Conservation (phyloP, 2,329 filamentous ascomycete species). For the Arthrobotrys sphaeroides region DNA sequence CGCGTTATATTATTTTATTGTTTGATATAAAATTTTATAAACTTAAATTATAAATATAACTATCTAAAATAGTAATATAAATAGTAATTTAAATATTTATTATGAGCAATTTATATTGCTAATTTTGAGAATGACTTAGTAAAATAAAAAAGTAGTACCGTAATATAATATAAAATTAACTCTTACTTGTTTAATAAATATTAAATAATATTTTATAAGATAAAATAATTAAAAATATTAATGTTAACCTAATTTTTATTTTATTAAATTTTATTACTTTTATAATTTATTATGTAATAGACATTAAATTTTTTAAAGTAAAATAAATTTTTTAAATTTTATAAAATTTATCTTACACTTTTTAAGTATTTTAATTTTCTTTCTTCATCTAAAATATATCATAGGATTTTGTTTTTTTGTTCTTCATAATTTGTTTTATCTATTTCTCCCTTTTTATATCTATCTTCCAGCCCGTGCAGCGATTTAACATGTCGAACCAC, state of each 20-base stretch:
- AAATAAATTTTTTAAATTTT: slow-evolving; percentile 6
- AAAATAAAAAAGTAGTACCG: slow-evolving; percentile 59
- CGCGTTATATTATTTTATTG: slow-evolving; percentile 33
- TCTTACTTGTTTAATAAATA: slow-evolving; percentile 4
- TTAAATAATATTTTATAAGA: slow-evolving; percentile 10
- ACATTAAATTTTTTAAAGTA: slow-evolving; percentile 23
- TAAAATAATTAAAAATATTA: slow-evolving; percentile 19
- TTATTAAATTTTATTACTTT: slow-evolving; percentile 30
- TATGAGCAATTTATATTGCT: slow-evolving; percentile 59
- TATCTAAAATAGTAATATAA: slow-evolving; percentile 61
- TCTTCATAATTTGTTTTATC: slow-evolving; percentile 2
- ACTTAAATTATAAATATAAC: slow-evolving; percentile 44
- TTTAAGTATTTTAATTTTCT: background rate
- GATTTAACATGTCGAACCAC: slow-evolving; percentile 19
- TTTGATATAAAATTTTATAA: slow-evolving; percentile 25
- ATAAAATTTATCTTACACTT: slow-evolving; percentile 15
- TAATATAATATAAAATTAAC: background rate
- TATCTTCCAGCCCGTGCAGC: slow-evolving; percentile 1
- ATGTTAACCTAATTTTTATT: slow-evolving; percentile 16
- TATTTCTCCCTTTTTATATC: slow-evolving; percentile 5
- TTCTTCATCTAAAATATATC: background rate
- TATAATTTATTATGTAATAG: slow-evolving; percentile 18
- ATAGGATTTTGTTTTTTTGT: background rate
- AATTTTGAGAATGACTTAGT: slow-evolving; percentile 60
- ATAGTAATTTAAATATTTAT: slow-evolving; percentile 61